A percentile compares a stretch with the other conserved stretches of the same genome.
Conservation (phyloP, 176 grass and related monocot species). For the Rhynchospora tenuis region DNA sequence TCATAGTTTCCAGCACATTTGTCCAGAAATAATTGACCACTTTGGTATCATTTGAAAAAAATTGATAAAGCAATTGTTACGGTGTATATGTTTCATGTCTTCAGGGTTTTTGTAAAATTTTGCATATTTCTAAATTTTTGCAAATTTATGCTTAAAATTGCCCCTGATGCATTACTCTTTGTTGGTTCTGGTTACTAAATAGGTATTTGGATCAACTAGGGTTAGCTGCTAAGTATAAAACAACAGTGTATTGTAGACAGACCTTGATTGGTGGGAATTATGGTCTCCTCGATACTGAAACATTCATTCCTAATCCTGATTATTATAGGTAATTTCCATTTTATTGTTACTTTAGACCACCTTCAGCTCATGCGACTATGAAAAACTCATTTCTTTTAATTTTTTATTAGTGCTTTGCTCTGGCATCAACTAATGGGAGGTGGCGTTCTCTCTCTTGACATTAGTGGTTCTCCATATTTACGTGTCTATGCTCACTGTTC, state of each 20-base stretch:
- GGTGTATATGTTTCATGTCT: neutral
- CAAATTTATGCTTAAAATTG: neutral
- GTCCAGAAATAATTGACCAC: neutral
- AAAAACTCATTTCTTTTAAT: slow-evolving; percentile 21
- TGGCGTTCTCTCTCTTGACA: slow-evolving; percentile 67
- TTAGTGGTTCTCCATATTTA: slow-evolving; percentile 62
- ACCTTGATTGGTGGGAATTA: slow-evolving; percentile 89
- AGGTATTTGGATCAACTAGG: slow-evolving; percentile 99
- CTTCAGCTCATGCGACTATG: neutral
- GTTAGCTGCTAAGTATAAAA: slow-evolving; percentile 81
- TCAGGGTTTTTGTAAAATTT: neutral
- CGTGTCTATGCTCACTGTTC: slow-evolving; percentile 80
- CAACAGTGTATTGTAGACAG: slow-evolving; percentile 93
- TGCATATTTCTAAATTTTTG: too few relatives aligned
- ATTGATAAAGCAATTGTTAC: neutral
- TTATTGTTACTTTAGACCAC: slow-evolving; percentile 1
- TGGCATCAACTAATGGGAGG: slow-evolving; percentile 90
- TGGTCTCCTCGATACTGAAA: slow-evolving; percentile 84
- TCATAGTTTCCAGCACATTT: neutral
- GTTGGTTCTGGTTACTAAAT: slow-evolving; percentile 23
- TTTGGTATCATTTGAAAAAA: neutral
- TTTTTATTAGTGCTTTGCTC: slow-evolving; percentile 62
- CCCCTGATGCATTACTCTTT: neutral
- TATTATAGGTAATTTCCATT: slow-evolving; percentile 71
- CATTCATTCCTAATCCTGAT: slow-evolving; percentile 84